A percentile compares a stretch with the other conserved stretches of the same genome.
These are phyloP conservation scores for Trichosphaerium sp. DNA, from an alignment of 78 protist species.

Conservation along the genomic window DNA sequence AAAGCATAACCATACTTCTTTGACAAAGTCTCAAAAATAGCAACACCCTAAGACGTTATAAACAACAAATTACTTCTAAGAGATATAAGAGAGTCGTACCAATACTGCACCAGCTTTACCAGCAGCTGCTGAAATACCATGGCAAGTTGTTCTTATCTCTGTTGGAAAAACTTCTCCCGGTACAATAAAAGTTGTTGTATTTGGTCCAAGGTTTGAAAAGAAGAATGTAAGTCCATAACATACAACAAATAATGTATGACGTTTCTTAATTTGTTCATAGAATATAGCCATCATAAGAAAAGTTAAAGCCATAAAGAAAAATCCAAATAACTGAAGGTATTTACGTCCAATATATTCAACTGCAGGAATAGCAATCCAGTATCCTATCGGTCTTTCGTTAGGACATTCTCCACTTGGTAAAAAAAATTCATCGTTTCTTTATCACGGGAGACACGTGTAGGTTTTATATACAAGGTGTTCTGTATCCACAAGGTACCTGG, in stretches of 20 bases:
- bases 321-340: constrained; percentile 26
- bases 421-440: too few species aligned
- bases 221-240: constrained; percentile 72
- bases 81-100: too few species aligned
- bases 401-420: too few species aligned
- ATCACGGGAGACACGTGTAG: too few species aligned
- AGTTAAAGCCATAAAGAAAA: constrained; percentile 15
- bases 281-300: constrained; percentile 23
- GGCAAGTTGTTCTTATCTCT: constrained; percentile 45
- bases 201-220: constrained; percentile 76
- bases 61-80: too few species aligned
- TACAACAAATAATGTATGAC: constrained; percentile 24
- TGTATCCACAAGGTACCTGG: too few species aligned
- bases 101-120: constrained; percentile 78
- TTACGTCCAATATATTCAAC: not conserved
- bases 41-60: too few species aligned
- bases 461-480: too few species aligned
- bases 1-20: too few species aligned
- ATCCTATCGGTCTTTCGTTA: not conserved
- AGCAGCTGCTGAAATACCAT: constrained; percentile 69
- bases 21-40: too few species aligned
- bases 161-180: constrained; percentile 71
- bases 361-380: not conserved
- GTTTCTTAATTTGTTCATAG: constrained; percentile 1
- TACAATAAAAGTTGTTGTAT: constrained; percentile 73